Percentiles rank a stretch among this genome's conserved stretches.
Evolutionary conservation across 2,329 filamentous ascomycete genomes (phyloP).

Genomic region (Aspergillus chevalieri): DNA sequence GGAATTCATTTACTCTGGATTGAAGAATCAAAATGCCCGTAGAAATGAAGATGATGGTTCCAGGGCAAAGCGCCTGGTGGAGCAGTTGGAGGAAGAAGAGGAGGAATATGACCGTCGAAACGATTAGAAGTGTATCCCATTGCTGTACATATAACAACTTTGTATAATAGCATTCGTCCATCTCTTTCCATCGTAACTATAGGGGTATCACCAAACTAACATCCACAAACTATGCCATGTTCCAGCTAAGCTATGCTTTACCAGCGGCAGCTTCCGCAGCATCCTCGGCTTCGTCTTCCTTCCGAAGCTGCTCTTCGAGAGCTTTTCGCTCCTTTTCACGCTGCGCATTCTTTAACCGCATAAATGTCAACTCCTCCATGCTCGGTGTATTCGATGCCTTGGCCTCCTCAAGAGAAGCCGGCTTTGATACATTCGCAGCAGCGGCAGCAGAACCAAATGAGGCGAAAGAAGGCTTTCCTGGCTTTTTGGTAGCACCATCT

Average conservation of each 20-base stretch:
- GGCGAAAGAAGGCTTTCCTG: slow-evolving; percentile 37
- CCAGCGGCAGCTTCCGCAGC: slow-evolving; percentile 23
- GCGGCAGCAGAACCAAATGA: slow-evolving; percentile 35
- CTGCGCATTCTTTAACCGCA: slow-evolving; percentile 53
- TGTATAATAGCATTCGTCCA: slow-evolving; percentile 13
- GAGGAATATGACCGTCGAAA: slow-evolving; percentile 16
- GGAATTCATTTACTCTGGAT: slow-evolving; percentile 37
- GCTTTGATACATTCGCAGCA: slow-evolving; percentile 20
- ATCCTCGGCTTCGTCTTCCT: slow-evolving; percentile 42
- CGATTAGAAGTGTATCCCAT: slow-evolving; percentile 13
- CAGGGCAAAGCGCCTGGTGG: slow-evolving; percentile 31
- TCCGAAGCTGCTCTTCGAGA: slow-evolving; percentile 48
- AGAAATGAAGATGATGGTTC: slow-evolving; percentile 17
- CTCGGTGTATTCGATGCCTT: slow-evolving; percentile 30
- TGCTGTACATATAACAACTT: slow-evolving; percentile 17
- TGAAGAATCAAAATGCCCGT: slow-evolving; percentile 23
- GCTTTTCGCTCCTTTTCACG: slow-evolving; percentile 47
- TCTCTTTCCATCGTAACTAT: background rate
- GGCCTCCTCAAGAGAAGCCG: slow-evolving; percentile 18
- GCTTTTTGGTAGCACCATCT: slow-evolving; percentile 11
- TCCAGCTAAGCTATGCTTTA: slow-evolving; percentile 3
- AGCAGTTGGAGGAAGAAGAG: slow-evolving; percentile 32
- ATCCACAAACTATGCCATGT: background rate
- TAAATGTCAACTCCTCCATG: slow-evolving; percentile 48
- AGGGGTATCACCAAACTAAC: slow-evolving; percentile 18